Conservation (phyloP, 2,329 filamentous ascomycete species). For the Magnaporthales sp. region DNA sequence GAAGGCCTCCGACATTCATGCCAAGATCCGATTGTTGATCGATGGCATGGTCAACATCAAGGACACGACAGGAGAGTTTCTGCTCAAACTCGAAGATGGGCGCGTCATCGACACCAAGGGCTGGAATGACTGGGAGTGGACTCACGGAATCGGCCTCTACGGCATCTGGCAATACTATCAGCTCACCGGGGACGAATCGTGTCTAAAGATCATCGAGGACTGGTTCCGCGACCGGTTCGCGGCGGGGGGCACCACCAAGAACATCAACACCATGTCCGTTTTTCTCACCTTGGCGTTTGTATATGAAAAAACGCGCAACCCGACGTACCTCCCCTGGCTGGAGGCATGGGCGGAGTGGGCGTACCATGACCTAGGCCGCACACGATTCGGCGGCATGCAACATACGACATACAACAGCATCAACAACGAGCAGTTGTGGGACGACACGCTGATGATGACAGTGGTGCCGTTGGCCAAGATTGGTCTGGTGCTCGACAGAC, state of each 20-base stretch:
- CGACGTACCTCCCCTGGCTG: conserved; percentile 65
- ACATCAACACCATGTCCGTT: conserved; percentile 78
- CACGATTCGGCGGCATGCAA: conserved; percentile 64
- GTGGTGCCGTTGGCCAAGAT: conserved; percentile 75
- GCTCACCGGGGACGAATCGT: conserved; percentile 52
- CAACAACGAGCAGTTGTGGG: conserved; percentile 72
- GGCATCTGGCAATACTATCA: conserved; percentile 77
- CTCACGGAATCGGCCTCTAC: conserved; percentile 71
- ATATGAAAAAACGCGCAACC: conserved; percentile 66
- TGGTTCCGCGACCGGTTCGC: conserved; percentile 66
- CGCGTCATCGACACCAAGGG: conserved; percentile 76
- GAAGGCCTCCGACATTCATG: conserved; percentile 37
- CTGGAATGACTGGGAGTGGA: conserved; percentile 81
- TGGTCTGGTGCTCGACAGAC: conserved; percentile 58
- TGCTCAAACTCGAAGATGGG: conserved; percentile 62
- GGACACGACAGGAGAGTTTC: conserved; percentile 65
- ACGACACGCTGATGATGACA: conserved; percentile 84
- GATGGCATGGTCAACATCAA: conserved; percentile 69
- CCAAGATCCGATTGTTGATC: conserved; percentile 57
- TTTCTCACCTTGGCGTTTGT: conserved; percentile 68
- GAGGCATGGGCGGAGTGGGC: conserved; percentile 79
- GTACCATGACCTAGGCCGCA: conserved; percentile 66
- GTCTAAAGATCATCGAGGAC: conserved; percentile 58
- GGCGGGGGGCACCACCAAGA: conserved; percentile 68
- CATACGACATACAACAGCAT: conserved; percentile 64